Percentiles rank a stretch among this genome's conserved stretches.
phyloP scores from a whole-genome alignment of 2,329 filamentous ascomycete species.

The Claviceps humidiphila region DNA sequence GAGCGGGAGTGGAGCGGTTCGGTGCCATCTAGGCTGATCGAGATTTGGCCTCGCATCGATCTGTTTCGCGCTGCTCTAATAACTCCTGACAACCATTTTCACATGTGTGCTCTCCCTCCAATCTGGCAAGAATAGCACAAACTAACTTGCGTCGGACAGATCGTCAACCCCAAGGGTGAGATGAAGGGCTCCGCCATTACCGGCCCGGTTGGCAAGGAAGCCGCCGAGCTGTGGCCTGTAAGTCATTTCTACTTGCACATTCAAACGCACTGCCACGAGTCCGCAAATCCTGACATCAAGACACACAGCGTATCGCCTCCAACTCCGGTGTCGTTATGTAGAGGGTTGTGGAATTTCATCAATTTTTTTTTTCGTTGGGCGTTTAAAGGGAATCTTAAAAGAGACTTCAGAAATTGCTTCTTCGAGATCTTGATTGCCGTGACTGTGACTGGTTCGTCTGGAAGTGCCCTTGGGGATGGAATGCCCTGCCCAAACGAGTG shows the following conservation, averaged over 20 bases:
- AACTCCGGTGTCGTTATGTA: slow-evolving; percentile 99
- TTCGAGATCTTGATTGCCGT: background rate
- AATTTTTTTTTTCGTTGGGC: slow-evolving; percentile 29
- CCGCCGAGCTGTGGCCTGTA: slow-evolving; percentile 98
- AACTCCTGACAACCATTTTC: background rate
- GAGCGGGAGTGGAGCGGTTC: background rate
- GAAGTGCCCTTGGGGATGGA: background rate
- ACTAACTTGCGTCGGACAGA: slow-evolving; percentile 46
- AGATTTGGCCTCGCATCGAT: background rate
- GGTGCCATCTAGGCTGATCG: background rate
- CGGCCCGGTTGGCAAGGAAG: slow-evolving; percentile 98
- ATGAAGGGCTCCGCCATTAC: slow-evolving; percentile 99
- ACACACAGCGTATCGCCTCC: slow-evolving; percentile 80
- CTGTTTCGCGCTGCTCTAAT: background rate
- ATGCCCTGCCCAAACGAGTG: too few relatives aligned
- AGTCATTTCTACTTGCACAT: slow-evolving; percentile 27
- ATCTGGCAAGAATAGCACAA: background rate
- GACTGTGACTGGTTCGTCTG: background rate
- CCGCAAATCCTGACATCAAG: background rate
- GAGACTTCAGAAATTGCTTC: slow-evolving; percentile 3
- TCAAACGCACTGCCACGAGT: background rate
- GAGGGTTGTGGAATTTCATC: too few relatives aligned
- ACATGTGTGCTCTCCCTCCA: background rate
- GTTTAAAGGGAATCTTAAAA: slow-evolving; percentile 35
- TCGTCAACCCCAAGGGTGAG: slow-evolving; percentile 99